These are phyloP conservation scores for Sorghum bicolor DNA, from an alignment of 176 grass and related monocot genomes.

Conservation along the genomic window Sorghum_bicolor_NCBIv3 NC_012873.2:57101501-57102000, in stretches of 20 bases:
- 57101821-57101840: not conserved
- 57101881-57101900: too few relatives aligned
- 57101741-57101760: not conserved
- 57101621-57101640: not conserved
- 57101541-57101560: constrained; percentile 35
- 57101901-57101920: too few relatives aligned
- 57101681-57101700: not conserved
- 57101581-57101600: not conserved
- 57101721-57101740: not conserved
- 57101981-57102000: not conserved
- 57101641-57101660: not conserved
- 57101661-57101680: not conserved
- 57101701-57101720: not conserved
- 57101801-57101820: not conserved
- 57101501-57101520: constrained; percentile 42
- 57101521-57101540: constrained; percentile 44
- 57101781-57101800: not conserved
- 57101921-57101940: not conserved
- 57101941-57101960: not conserved
- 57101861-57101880: not conserved
- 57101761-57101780: not conserved
- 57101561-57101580: not conserved
- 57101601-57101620: not conserved
- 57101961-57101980: not conserved
- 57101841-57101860: too few relatives aligned